Percentiles rank a stretch among this genome's conserved stretches.
These are phyloP conservation scores for Entamoeba moshkovskii DNA, from an alignment of 208 protist species.

Conservation along the genomic window DNA sequence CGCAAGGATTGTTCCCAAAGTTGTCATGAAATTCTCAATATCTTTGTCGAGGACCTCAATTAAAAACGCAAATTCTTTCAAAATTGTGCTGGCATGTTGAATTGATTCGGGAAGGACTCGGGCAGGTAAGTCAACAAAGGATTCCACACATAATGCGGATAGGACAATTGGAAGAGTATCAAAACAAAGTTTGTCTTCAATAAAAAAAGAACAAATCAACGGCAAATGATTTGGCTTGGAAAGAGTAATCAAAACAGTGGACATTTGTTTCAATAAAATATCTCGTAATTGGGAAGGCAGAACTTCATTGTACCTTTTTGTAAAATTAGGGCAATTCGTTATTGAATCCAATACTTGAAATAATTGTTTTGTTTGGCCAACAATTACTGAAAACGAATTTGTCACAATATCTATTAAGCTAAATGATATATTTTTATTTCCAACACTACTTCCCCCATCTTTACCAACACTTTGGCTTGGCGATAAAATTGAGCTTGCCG, in stretches of 20 bases:
- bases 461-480: too few species aligned
- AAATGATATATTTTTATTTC: too few species aligned
- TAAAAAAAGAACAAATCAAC: background rate
- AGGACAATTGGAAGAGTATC: background rate
- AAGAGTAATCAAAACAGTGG: background rate
- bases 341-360: background rate
- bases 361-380: too few species aligned
- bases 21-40: background rate
- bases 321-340: background rate
- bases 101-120: background rate
- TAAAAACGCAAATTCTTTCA: background rate
- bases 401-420: too few species aligned
- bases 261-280: background rate
- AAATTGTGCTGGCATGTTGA: background rate
- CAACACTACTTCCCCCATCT: too few species aligned
- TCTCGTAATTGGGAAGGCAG: background rate
- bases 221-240: background rate
- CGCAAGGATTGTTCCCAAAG: background rate
- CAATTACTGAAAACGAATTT: too few species aligned
- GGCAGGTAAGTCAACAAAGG: background rate
- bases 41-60: background rate
- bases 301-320: background rate
- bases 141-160: background rate
- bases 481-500: too few species aligned
- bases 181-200: background rate